A percentile compares a stretch with the other conserved stretches of the same genome.
These are phyloP conservation scores for Wickerhamomyces strasburgensis DNA, from an alignment of 805 yeast species.

Conservation along the genomic window DNA sequence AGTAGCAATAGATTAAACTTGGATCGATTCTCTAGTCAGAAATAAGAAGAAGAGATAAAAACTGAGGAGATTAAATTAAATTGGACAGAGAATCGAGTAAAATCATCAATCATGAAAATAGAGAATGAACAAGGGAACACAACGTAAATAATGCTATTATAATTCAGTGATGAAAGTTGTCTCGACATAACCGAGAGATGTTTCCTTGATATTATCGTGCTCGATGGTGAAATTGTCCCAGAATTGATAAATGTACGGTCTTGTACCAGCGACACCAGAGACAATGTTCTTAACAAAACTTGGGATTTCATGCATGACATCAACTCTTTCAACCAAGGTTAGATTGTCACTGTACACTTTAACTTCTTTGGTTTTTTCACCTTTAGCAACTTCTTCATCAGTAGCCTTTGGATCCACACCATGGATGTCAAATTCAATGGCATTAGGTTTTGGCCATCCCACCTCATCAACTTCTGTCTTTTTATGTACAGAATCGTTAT, in stretches of 20 bases:
- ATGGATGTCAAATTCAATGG: constrained; percentile 52
- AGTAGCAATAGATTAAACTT: no score
- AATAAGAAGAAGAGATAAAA: no score
- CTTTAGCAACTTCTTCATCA: constrained; percentile 36
- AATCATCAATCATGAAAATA: not conserved
- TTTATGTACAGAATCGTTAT: constrained; percentile 60
- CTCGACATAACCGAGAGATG: constrained; percentile 69
- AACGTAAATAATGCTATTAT: constrained; percentile 4
- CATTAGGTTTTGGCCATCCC: constrained; percentile 87
- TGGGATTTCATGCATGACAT: constrained; percentile 97
- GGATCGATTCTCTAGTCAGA: no score
- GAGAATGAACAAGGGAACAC: not conserved
- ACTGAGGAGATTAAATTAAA: no score
- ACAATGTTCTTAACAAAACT: constrained; percentile 89
- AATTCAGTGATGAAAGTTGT: constrained; percentile 65
- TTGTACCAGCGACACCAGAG: constrained; percentile 91
- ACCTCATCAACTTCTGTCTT: constrained; percentile 54
- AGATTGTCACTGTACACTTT: constrained; percentile 57
- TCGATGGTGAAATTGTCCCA: constrained; percentile 56
- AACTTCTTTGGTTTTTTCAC: constrained; percentile 37
- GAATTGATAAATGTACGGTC: constrained; percentile 95
- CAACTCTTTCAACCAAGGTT: constrained; percentile 80
- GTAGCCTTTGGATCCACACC: constrained; percentile 44
- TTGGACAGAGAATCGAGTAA: not conserved
- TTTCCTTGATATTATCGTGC: constrained; percentile 40